Evolutionary conservation across 2,329 filamentous ascomycete genomes (phyloP), one percentile per base, ranked within the genome.

Genomic region (Sporothrix phasma): DNA sequence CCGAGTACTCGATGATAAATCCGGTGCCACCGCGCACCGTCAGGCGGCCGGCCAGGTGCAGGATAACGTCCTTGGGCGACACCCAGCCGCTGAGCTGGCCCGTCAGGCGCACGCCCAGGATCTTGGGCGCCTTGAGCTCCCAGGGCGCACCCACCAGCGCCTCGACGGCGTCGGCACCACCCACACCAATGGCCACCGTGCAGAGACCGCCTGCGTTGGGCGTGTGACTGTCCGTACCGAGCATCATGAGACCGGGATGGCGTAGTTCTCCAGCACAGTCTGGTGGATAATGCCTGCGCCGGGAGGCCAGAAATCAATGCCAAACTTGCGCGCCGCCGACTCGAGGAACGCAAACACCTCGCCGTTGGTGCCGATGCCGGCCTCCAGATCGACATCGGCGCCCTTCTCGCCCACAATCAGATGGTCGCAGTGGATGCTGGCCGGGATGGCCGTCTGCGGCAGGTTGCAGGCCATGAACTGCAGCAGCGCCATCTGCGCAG

Each of bases 381-480:
- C 85, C 31, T 88, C 84, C 67, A 99, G 78, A 77, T 99, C 94
- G 26, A 86, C 84, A 71, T 93, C 88, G 41, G 93, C 94, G 65
- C 94, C 94, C 73, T 87, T 89, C 77, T 95, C 88, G 64, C 93
- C 94, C 34, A 97, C 93, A 77, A 99, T 97, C 86, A 99, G 88
- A 76, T 99, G 94, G 79, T 99, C 94, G 77, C 94, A 99, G 79
- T 99, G 94, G 70, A 97, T 97, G 75, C 92, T 97, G 58, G 94
- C 93, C 11, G 94, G 94, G 59, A 99, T 93, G 10, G 92, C 92
- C 2, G 94, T 96, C 66, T 86, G 86, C 31, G 88, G 89, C 62
- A 99, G 82, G 63, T 91, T 90, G 76, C 94, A 99, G 31, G 90
- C 90, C 93, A 99, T 99, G 82, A 99, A 99, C 77, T 99, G 94